phyloP scores from a whole-genome alignment of 106 monocot genomes.

The Triglochin maritima region DNA sequence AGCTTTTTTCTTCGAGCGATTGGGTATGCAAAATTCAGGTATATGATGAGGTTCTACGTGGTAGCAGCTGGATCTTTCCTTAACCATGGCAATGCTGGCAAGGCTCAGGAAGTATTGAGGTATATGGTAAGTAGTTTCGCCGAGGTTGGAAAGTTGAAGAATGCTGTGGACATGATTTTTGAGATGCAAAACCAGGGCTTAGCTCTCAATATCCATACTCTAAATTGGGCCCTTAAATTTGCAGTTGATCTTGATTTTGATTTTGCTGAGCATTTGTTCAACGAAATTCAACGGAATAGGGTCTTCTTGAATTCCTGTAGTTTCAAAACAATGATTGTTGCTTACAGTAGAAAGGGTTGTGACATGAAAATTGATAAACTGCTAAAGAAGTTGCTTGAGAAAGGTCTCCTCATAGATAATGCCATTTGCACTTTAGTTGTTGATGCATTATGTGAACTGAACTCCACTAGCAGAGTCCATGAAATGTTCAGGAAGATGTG shows the following conservation, averaged over 20 bases:
- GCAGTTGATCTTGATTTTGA: conserved; percentile 31
- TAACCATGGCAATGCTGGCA: conserved; percentile 41
- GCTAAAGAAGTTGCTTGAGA: conserved; percentile 39
- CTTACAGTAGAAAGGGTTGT: conserved; percentile 35
- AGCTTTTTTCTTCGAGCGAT: conserved; percentile 68
- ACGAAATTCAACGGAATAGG: conserved; percentile 46
- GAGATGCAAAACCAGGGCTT: conserved; percentile 88
- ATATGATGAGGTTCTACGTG: conserved; percentile 57
- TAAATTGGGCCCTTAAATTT: conserved; percentile 51
- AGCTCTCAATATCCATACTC: conserved; percentile 43
- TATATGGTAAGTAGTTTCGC: conserved; percentile 59
- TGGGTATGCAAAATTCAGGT: conserved; percentile 21
- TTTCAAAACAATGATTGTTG: conserved; percentile 53
- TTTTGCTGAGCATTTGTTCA: conserved; percentile 50
- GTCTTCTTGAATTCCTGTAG: conserved; percentile 32
- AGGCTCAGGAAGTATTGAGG: conserved; percentile 76
- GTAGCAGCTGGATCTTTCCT: conserved; percentile 42
- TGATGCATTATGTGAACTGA: conserved; percentile 49
- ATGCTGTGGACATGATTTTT: conserved; percentile 76
- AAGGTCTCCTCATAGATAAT: conserved; percentile 47
- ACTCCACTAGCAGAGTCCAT: conserved; percentile 27
- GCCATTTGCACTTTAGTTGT: conserved; percentile 60
- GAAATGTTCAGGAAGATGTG: conserved; percentile 56
- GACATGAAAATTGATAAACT: conserved; percentile 40
- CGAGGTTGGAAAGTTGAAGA: conserved; percentile 50